phyloP scores from a whole-genome alignment of 495 filamentous ascomycete genomes.

The Penicillium goetzii region DNA sequence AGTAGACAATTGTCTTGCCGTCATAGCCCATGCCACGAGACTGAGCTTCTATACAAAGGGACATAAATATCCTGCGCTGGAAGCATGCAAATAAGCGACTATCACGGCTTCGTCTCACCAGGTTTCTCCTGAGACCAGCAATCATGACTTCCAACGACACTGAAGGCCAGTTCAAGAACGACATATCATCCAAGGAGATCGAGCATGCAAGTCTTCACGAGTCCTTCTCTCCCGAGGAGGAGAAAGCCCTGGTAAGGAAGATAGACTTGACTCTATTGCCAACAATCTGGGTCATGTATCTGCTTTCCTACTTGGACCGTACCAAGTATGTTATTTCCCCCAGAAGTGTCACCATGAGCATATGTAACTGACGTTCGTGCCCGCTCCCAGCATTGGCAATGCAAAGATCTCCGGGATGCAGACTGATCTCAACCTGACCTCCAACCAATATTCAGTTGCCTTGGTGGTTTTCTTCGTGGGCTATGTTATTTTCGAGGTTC shows the following conservation, averaged over 20 bases:
- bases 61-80: constrained; percentile 10
- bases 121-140: neutral
- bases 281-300: constrained; percentile 54
- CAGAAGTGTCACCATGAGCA: neutral
- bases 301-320: constrained; percentile 53
- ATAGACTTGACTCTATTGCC: constrained; percentile 54
- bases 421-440: constrained; percentile 42
- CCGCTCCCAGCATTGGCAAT: constrained; percentile 43
- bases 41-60: neutral
- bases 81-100: neutral
- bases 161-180: constrained; percentile 15
- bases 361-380: neutral
- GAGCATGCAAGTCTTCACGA: constrained; percentile 22
- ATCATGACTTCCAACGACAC: constrained; percentile 14
- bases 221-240: constrained; percentile 25
- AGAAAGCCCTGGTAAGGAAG: constrained; percentile 48
- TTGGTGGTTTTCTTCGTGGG: constrained; percentile 49
- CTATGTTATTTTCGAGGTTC: constrained; percentile 53
- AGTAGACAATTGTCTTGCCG: neutral
- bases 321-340: constrained; percentile 33
- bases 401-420: constrained; percentile 50
- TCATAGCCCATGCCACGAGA: neutral
- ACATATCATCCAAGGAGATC: constrained; percentile 25
- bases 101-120: neutral
- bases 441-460: constrained; percentile 39